These are phyloP conservation scores for Aspergillus brunneoviolaceus DNA, from an alignment of 2,329 filamentous ascomycete species.

Conservation along the genomic window DNA sequence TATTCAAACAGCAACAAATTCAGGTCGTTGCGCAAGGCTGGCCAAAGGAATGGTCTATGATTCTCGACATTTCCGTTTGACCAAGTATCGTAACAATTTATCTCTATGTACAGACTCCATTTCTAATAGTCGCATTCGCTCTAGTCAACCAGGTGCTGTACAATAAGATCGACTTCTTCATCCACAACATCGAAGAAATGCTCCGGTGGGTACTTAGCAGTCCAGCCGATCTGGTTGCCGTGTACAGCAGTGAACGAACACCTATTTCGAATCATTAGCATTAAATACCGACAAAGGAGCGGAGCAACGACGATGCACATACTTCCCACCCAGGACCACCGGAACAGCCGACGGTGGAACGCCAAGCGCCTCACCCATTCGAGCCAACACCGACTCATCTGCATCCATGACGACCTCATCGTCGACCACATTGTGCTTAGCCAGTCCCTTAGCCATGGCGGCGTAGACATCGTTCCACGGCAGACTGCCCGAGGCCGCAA, in stretches of 20 bases:
- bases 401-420: slow-evolving; percentile 39
- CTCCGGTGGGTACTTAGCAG: slow-evolving; percentile 41
- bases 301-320: slow-evolving; percentile 17
- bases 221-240: slow-evolving; percentile 49
- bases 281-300: slow-evolving; percentile 7
- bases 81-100: too few relatives aligned
- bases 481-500: slow-evolving; percentile 51
- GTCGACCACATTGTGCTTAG: slow-evolving; percentile 41
- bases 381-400: slow-evolving; percentile 35
- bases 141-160: slow-evolving; percentile 13
- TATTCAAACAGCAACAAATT: too few relatives aligned
- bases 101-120: too few relatives aligned
- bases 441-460: slow-evolving; percentile 46
- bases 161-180: slow-evolving; percentile 49
- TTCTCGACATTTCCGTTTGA: too few relatives aligned
- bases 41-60: too few relatives aligned
- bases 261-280: slow-evolving; percentile 24
- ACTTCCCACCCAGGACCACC: slow-evolving; percentile 47
- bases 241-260: slow-evolving; percentile 47
- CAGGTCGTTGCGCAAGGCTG: rapidly evolving
- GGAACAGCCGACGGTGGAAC: slow-evolving; percentile 39
- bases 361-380: slow-evolving; percentile 45
- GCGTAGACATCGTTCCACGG: slow-evolving; percentile 54
- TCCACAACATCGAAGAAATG: slow-evolving; percentile 51
- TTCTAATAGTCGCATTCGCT: not conserved